Base-by-base conservation (phyloP, 2,329 filamentous ascomycete genomes). In the Hirsutella rhossiliensis region DNA sequence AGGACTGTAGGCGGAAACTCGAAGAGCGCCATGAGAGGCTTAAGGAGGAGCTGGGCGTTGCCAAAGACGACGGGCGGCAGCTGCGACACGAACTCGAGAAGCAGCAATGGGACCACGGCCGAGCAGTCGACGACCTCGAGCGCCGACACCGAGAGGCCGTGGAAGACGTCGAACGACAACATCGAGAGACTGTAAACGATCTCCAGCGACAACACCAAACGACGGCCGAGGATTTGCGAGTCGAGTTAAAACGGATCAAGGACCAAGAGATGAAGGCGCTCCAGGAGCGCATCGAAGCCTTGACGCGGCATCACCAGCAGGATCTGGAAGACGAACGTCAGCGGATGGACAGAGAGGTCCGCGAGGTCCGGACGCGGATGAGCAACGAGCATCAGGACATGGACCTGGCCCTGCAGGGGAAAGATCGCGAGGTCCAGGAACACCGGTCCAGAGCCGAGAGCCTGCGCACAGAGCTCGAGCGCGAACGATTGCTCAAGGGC, bases 281-380 rank as follows among this genome's bases (percentile, higher is more conserved):
- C 50, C 72, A 78, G 47, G 80, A 86, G 43, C 81, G 85, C 42
- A 56, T 90, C 15, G 76, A 80, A 6, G 74, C 78, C 5, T 53
- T 87, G 30, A 75, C 78, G 54, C 71, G 76, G 43, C 75, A 75
- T 39, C 70, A 84, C 48, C 74, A 80, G 34, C 68, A 69, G 18
- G 78, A 86, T 53, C 58, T 87, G 15, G 79, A 85, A 29, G 76
- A 83, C 40, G 80, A 88, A 56, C 68, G 74, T 43, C 67, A 58
- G 38, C 69, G 69, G 43, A 71, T 75, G 46, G 62, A 74, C 18
- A 72, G 70, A n/a, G 82, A 87, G 52, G 66, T 85, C 2, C 73
- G 79, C 47, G 76, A 84, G n/a, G 55, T 87, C 7, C 74, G 76
- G 43, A 67, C 67, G 5, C 72, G 62, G 38, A 64, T 75, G 47